Conservation (phyloP, 2,329 filamentous ascomycete species). For the Geosmithia putterillii region DNA sequence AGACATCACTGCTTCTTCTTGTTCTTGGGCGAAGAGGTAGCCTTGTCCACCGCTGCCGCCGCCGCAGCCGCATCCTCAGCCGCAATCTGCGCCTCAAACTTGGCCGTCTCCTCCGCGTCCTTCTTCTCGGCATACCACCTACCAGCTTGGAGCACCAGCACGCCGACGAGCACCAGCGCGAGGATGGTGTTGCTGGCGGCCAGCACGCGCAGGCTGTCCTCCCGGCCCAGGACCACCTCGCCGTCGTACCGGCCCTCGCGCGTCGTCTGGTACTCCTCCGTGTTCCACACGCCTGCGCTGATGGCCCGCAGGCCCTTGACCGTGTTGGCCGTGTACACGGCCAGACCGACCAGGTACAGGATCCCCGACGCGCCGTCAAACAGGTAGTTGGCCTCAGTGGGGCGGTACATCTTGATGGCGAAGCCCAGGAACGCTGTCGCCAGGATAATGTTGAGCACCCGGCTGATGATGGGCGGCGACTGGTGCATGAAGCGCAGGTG, state of each 20-base stretch:
- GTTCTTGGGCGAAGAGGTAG: conserved; percentile 6
- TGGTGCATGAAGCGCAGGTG: conserved; percentile 88
- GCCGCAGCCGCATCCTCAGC: conserved; percentile 14
- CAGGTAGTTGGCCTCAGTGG: conserved; percentile 86
- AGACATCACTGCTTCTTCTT: conserved; percentile 22
- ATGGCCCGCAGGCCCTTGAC: conserved; percentile 87
- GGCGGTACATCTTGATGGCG: conserved; percentile 88
- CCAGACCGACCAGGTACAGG: conserved; percentile 74
- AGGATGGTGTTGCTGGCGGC: conserved; percentile 94
- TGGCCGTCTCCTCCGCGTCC: conserved; percentile 57
- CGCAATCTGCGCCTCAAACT: conserved; percentile 20
- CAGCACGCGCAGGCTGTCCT: conserved; percentile 84
- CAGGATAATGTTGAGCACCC: conserved; percentile 89
- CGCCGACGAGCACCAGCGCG: conserved; percentile 80
- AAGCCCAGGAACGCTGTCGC: conserved; percentile 79
- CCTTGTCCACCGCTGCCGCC: conserved; percentile 11
- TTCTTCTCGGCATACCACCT: conserved; percentile 98
- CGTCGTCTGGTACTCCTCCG: conserved; percentile 24
- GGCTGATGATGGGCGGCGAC: conserved; percentile 81
- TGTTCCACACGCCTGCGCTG: conserved; percentile 52
- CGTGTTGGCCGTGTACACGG: conserved; percentile 92
- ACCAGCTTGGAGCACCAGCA: conserved; percentile 85
- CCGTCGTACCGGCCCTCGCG: conserved; percentile 32
- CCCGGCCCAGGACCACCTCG: conserved; percentile 62
- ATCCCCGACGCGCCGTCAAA: conserved; percentile 79